phyloP scores from a whole-genome alignment of 1,284 basidiomycete species.

The Rhodotorula sp. region DNA sequence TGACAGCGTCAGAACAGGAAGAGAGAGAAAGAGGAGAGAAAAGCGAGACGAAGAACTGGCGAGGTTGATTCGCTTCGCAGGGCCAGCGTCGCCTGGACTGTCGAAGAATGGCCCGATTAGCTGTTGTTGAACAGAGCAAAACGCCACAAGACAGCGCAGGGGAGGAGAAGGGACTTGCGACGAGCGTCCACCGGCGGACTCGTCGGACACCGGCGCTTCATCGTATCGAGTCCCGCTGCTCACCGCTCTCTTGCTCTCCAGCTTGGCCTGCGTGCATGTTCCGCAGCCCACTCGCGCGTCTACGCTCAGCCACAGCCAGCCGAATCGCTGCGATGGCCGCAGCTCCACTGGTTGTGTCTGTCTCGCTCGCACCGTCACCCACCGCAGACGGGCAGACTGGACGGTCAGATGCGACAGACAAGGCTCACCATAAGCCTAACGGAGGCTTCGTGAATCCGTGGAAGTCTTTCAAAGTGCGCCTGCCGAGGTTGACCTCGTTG shows the following conservation, averaged over 20 bases:
- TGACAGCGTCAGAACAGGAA: background rate
- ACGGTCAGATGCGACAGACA: slow-evolving; percentile 4
- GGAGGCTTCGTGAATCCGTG: slow-evolving; percentile 39
- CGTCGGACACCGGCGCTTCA: too few species aligned
- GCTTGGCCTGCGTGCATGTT: too few species aligned
- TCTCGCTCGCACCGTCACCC: background rate
- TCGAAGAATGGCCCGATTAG: too few species aligned
- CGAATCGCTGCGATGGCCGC: background rate
- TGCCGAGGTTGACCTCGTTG: background rate
- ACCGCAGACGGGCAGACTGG: background rate
- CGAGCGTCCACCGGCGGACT: too few species aligned
- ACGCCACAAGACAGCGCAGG: too few species aligned
- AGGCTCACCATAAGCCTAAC: slow-evolving; percentile 28
- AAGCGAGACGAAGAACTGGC: background rate
- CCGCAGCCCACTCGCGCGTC: background rate
- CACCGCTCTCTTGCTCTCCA: too few species aligned
- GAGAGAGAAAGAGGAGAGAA: background rate
- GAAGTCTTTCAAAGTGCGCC: slow-evolving; percentile 21
- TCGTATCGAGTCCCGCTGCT: too few species aligned
- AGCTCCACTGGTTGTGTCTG: background rate
- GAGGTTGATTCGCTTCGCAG: too few species aligned
- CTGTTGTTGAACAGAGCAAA: too few species aligned
- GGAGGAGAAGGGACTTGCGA: too few species aligned
- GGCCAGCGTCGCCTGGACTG: too few species aligned
- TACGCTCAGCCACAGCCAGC: background rate